Percentiles rank a stretch among this genome's conserved stretches.
Conservation (phyloP, 495 filamentous ascomycete genomes). For the Penicillium paxilli region DNA sequence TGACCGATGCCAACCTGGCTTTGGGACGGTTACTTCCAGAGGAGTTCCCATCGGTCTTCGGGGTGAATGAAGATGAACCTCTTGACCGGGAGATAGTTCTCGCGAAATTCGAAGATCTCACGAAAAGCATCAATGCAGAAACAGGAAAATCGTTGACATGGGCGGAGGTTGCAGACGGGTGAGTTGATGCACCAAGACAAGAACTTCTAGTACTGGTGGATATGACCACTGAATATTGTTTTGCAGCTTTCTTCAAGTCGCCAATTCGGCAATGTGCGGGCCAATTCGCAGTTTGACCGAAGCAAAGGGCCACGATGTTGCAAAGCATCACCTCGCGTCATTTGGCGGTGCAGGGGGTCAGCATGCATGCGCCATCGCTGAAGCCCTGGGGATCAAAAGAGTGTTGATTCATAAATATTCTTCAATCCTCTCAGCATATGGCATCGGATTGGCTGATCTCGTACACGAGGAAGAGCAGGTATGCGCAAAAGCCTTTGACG, state of each 20-base stretch:
- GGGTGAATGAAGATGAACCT: background rate
- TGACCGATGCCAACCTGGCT: conserved; percentile 44
- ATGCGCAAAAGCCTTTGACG: conserved; percentile 66
- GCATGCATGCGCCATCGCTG: conserved; percentile 89
- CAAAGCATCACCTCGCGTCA: conserved; percentile 79
- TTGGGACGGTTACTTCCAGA: conserved; percentile 20
- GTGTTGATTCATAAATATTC: conserved; percentile 89
- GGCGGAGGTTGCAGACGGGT: conserved; percentile 30
- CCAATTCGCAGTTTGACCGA: conserved; percentile 71
- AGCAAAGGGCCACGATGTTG: conserved; percentile 86
- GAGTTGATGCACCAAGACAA: background rate
- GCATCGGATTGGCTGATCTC: conserved; percentile 90
- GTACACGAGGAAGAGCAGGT: conserved; percentile 64
- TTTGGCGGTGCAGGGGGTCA: conserved; percentile 95
- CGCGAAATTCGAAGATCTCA: conserved; percentile 5
- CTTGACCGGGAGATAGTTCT: conserved; percentile 3
- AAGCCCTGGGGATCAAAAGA: conserved; percentile 77
- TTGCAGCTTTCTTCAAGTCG: conserved; percentile 36
- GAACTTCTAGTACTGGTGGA: background rate
- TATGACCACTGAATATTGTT: background rate
- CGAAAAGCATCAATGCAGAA: conserved; percentile 3
- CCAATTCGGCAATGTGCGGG: conserved; percentile 38
- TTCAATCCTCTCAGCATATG: conserved; percentile 89
- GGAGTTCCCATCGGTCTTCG: conserved; percentile 16
- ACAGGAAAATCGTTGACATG: conserved; percentile 14